A percentile compares a stretch with the other conserved stretches of the same genome.
Evolutionary conservation across 345 rosid species (phyloP).

Genomic region (Cardamine resedifolia): DNA sequence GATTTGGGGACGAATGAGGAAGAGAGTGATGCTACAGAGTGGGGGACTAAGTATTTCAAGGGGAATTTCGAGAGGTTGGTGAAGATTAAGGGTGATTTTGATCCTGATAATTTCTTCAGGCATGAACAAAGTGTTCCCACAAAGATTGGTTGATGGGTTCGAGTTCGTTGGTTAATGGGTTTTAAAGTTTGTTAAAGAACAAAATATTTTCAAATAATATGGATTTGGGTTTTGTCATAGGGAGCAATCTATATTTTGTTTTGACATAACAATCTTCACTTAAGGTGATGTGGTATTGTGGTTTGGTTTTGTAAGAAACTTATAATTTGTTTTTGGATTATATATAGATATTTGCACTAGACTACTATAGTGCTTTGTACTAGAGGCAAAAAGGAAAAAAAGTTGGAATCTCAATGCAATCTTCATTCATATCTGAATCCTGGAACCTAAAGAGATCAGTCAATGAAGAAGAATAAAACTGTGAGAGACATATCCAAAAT

Average conservation of each 20-base stretch:
- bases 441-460: background rate
- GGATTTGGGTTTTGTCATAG: conserved; percentile 12
- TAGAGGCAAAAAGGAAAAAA: background rate
- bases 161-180: background rate
- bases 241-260: background rate
- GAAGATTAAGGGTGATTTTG: conserved; percentile 47
- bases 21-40: conserved; percentile 39
- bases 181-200: background rate
- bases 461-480: conserved; percentile 19
- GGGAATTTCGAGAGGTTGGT: conserved; percentile 52
- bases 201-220: background rate
- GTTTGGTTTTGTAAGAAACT: background rate
- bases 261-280: background rate
- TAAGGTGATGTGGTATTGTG: background rate
- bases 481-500: conserved; percentile 11
- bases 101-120: conserved; percentile 60
- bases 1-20: conserved; percentile 37
- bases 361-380: background rate
- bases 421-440: conserved; percentile 12
- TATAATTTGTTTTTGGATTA: background rate
- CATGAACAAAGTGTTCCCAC: conserved; percentile 64
- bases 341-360: background rate
- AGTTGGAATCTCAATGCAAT: background rate
- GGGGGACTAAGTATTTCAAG: conserved; percentile 60
- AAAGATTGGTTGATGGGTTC: conserved; percentile 20